Base-by-base conservation (phyloP, 331 rosid species). In the Malus hybrid region DNA sequence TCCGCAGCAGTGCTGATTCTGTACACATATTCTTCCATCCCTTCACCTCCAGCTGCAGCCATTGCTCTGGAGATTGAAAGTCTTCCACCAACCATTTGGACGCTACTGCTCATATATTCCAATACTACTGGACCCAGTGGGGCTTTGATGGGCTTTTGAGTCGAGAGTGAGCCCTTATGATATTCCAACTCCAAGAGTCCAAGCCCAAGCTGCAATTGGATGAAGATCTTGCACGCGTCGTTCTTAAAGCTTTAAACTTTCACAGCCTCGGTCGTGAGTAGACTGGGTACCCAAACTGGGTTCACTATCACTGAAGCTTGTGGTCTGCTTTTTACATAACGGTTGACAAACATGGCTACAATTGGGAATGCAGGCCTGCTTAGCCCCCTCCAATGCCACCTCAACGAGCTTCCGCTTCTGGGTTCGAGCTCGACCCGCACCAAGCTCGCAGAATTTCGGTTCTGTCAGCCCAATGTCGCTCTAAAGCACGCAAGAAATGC, bases 1-100 rank as follows among this genome's bases (percentile, higher is more conserved):
- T 93, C 98, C 66, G 73, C 57, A 11, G 82, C 84, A 0, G 70
- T 76, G 56, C 93, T 88, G 66, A 89, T 89, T 74, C 98, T 86
- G 78, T 93, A 93, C 34, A 93, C 97, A 33, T 84, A 93, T 32
- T 84, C 88, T 61, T 76, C 83, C 33, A 28, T 15, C 15, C 36
- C 80, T 59, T 34, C 60, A 18, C 36, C 88, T 63, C 81, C 81
- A 33, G 28, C 34, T 57, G 59, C 86, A 42, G 76, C 80, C 80
- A 85, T 85, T 46, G 24, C 18, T 46, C 22, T 15, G 34, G 24
- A 69, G 22, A 68, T 16, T 10, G 64, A 6, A 1, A 22, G 46
- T 39, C 46, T 39, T 39, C 46, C 46, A 2, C 12, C 46, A 36
- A 8, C 46, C 46, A 3, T 39, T 39, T 7, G 42, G 42, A 33